Percentiles rank a stretch among this genome's conserved stretches.
Evolutionary conservation across 2,329 filamentous ascomycete genomes (phyloP).

Genomic region (Aspergillus clavatus): DNA sequence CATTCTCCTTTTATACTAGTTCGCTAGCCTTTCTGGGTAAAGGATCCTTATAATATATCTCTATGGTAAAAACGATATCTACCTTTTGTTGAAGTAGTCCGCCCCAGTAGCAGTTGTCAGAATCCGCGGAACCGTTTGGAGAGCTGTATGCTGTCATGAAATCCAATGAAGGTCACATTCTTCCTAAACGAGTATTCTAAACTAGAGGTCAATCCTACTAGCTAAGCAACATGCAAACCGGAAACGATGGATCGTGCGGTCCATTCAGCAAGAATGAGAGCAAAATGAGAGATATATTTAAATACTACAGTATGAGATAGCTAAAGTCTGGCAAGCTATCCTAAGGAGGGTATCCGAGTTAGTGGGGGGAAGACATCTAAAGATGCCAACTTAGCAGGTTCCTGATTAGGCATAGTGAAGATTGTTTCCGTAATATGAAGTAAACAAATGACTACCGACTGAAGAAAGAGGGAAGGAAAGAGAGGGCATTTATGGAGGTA

Average conservation of each 20-base stretch:
- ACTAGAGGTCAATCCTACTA: neutral
- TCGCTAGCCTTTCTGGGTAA: too few species aligned
- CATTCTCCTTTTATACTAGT: too few species aligned
- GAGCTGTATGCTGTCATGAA: neutral
- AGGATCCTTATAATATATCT: too few species aligned
- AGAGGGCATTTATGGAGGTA: neutral
- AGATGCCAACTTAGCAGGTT: too few species aligned
- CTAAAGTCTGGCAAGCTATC: too few species aligned
- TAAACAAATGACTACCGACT: neutral
- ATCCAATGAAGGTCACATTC: neutral
- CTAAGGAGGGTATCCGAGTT: too few species aligned
- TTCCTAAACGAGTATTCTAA: neutral
- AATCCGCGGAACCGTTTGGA: neutral
- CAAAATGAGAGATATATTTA: neutral
- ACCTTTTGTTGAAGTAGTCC: neutral
- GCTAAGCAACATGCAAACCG: neutral
- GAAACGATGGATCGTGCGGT: neutral
- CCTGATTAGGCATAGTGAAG: too few species aligned
- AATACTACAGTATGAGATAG: too few species aligned
- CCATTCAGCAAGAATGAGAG: neutral
- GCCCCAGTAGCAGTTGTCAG: neutral
- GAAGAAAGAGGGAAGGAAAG: neutral
- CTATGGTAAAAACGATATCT: neutral
- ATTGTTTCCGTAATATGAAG: too few species aligned
- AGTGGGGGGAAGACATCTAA: too few species aligned